Conservation (phyloP, 2,329 filamentous ascomycete species). For the Paraphoma sp. region DNA sequence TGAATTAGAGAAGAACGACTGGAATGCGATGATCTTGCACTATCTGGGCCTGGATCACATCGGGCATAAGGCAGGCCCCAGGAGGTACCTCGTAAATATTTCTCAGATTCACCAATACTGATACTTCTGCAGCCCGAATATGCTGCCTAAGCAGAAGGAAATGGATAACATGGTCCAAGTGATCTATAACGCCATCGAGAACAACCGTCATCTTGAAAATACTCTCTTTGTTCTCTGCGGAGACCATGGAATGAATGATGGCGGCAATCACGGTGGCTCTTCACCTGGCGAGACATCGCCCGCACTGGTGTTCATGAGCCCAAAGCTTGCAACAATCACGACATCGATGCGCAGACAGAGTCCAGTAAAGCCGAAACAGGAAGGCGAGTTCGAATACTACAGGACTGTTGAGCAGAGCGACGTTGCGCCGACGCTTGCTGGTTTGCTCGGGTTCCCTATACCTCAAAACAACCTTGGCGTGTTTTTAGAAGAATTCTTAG, state of each 20-base stretch:
- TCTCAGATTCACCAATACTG: conserved; percentile 3
- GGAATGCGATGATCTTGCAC: conserved; percentile 93
- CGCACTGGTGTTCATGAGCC: conserved; percentile 88
- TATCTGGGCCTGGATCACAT: conserved; percentile 97
- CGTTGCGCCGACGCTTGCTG: conserved; percentile 86
- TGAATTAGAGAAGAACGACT: conserved; percentile 80
- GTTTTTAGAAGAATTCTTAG: conserved; percentile 79
- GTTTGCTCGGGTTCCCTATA: conserved; percentile 83
- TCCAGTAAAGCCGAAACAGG: conserved; percentile 62
- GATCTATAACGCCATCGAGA: conserved; percentile 79
- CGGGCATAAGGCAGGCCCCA: conserved; percentile 91
- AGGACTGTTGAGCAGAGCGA: conserved; percentile 90
- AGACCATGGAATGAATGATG: conserved; percentile 99
- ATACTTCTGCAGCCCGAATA: conserved; percentile 70
- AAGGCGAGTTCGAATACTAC: conserved; percentile 82
- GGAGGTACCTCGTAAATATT: conserved; percentile 61
- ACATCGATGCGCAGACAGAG: conserved; percentile 38
- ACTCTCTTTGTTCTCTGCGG: conserved; percentile 87
- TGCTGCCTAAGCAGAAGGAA: conserved; percentile 90
- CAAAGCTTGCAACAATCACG: conserved; percentile 71
- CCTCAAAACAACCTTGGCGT: conserved; percentile 90
- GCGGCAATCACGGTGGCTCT: conserved; percentile 94
- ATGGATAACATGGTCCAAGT: conserved; percentile 85
- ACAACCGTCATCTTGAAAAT: conserved; percentile 72
- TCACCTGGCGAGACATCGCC: conserved; percentile 93